Evolutionary conservation across 2,329 filamentous ascomycete species (phyloP), one percentile per base, ranked within the genome.

Genomic region (Xylariaceae sp.): DNA sequence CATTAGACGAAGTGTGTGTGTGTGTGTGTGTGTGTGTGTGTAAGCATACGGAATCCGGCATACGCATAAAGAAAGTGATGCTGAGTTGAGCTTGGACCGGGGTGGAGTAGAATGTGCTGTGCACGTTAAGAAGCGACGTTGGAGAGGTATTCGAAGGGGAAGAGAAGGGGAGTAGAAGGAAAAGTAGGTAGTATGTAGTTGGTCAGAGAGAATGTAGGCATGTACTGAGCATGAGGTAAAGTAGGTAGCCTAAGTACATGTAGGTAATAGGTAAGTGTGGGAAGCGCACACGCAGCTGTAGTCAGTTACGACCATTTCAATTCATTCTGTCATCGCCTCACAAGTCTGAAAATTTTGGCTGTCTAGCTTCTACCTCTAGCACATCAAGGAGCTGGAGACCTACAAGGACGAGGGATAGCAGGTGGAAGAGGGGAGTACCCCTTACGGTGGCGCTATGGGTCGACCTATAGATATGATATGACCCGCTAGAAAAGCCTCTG

Each of bases 321-420:
- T 55, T 48, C 27, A 48, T 52, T 52, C 48, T 27, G 51, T 45
- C 51, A 54, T 54, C 27, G 45, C 49, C 48, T 52, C 42, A 47
- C 37, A 35, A 32, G 26, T 29, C 32, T 46, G 44, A 55, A 55
- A 55, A 50, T 55, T 55, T 55, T 35, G 37, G 47, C 13, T 24
- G 7, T 20, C 29, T 13, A 27, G 39, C 39, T 32, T 4, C 9
- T 20, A n/a, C n/a, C n/a, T n/a, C n/a, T 20, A 26, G 21, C 37
- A 44, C n/a, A 44, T 47, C 29, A 21, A 49, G 32, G 20, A 41
- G 35, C 35, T 35, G 35, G 44, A 36, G 30, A 29, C 44, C 44
- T 41, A 32, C 45, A 26, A n/a, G n/a, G n/a, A n/a, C n/a, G n/a
- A n/a, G n/a, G n/a, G n/a, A n/a, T n/a, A n/a, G n/a, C n/a, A n/a